phyloP scores from a whole-genome alignment of 805 yeast species.

The Candida tibetensis region DNA sequence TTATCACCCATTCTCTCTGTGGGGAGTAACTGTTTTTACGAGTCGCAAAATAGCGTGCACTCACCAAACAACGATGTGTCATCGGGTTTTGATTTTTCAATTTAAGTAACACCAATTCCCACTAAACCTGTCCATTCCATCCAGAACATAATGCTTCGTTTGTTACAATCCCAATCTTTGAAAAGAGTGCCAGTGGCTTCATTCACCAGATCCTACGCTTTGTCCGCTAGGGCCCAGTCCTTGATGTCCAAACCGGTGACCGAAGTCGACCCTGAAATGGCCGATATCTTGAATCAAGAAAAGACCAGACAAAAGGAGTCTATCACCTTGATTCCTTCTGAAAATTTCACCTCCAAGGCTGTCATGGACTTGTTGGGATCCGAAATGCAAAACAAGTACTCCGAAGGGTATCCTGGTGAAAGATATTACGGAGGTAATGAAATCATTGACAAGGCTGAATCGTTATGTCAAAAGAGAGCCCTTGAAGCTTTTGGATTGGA shows the following conservation, averaged over 20 bases:
- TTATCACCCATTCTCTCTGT: no score
- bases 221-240: constrained; percentile 62
- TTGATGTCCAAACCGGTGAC: constrained; percentile 59
- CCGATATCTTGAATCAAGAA: constrained; percentile 71
- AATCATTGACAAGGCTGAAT: constrained; percentile 91
- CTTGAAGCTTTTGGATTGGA: constrained; percentile 80
- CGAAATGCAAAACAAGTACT: constrained; percentile 97
- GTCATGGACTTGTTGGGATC: constrained; percentile 97
- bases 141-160: constrained; percentile 24
- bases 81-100: no score
- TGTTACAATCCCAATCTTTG: constrained; percentile 20
- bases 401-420: constrained; percentile 99
- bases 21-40: no score
- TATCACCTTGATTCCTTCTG: constrained; percentile 91
- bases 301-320: constrained; percentile 90
- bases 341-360: constrained; percentile 93
- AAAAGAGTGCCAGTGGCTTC: constrained; percentile 8
- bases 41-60: no score
- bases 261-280: constrained; percentile 80
- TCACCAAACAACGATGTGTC: no score
- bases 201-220: constrained; percentile 49
- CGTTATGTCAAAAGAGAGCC: constrained; percentile 91
- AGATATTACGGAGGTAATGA: constrained; percentile 99
- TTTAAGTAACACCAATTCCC: no score
- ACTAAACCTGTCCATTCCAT: no score